Evolutionary conservation across 257 asterid species (phyloP), one percentile per base, ranked within the genome.

Genomic region (Solanum corneliomulleri): DNA sequence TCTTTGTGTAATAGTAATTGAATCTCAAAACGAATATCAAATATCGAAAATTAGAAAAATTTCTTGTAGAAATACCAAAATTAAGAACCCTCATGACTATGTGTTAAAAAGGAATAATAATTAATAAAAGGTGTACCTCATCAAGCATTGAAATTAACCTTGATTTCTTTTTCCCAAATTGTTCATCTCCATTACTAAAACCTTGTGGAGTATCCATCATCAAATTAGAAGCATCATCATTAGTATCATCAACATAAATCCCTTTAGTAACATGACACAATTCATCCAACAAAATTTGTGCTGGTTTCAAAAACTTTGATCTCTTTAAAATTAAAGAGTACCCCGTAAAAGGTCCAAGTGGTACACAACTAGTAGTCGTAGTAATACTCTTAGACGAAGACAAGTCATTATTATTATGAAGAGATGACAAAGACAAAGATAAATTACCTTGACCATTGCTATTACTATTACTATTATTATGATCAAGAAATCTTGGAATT

Each of bases 281-380:
- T 92, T 97, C 98, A 72, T 93, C 98, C 93, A 97, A 64, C 89
- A 97, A 86, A 86, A 91, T 93, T 70, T 95, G 99, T 20, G 99
- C 97, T 9, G 98, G 98, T 84, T 92, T 93, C 95, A 95, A 86
- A 74, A 97, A 95, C 60, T 94, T 93, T 7, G 98, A 95, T 14
- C 98, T 97, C 85, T 91, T 94, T 87, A 97, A 29, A 10, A 95
- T 93, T 14, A 96, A 94, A 76, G 99, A 97, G 77, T 97, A 97
- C 15, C 98, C 99, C 23, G 97, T 95, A 60, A 95, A 97, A 11
- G 98, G 98, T 20, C 99, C 99, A 1, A 94, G 77, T 5, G 98
- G 95, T 27, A 92, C 96, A 11, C 92, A 60, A 58, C 25, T 56
- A 23, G 47, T 35, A 72, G 80, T 70, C 13, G 44, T 74, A n/a